A percentile compares a stretch with the other conserved stretches of the same genome.
phyloP scores from a whole-genome alignment of 805 yeast genomes.

The Kurtzmaniella cleridarum region DNA sequence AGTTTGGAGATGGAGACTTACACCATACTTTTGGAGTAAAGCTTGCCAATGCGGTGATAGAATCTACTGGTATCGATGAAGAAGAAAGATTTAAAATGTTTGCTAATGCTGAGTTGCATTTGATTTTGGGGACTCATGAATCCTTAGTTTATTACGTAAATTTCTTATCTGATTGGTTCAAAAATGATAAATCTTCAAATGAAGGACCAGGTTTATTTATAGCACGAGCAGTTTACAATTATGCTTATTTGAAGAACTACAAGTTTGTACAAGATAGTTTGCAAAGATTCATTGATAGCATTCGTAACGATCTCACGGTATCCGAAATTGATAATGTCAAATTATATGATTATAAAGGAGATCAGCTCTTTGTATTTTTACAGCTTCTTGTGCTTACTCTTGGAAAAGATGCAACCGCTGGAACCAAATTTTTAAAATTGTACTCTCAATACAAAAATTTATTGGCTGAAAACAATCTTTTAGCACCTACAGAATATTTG shows the following conservation, averaged over 20 bases:
- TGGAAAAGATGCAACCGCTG: constrained; percentile 42
- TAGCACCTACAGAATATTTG: constrained; percentile 45
- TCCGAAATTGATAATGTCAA: constrained; percentile 20
- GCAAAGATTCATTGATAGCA: constrained; percentile 16
- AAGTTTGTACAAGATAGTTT: constrained; percentile 45
- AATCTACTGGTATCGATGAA: constrained; percentile 9
- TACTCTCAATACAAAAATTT: constrained; percentile 42
- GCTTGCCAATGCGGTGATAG: constrained; percentile 37
- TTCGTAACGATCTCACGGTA: constrained; percentile 10
- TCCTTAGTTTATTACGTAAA: constrained; percentile 36
- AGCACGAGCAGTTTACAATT: constrained; percentile 68
- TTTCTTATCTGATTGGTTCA: constrained; percentile 42
- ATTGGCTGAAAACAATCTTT: constrained; percentile 30
- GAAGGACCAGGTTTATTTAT: constrained; percentile 34
- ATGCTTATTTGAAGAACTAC: constrained; percentile 60
- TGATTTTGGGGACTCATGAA: constrained; percentile 60
- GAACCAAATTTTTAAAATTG: constrained; percentile 50
- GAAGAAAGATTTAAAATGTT: constrained; percentile 37
- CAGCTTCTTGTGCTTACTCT: constrained; percentile 62
- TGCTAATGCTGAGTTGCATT: constrained; percentile 68
- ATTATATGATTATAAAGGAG: constrained; percentile 31
- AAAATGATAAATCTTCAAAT: constrained; percentile 13
- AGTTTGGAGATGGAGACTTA: constrained; percentile 70
- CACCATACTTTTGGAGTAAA: constrained; percentile 71
- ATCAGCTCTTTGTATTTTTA: constrained; percentile 57